Evolutionary conservation across 2,329 filamentous ascomycete species (phyloP), one percentile per base, ranked within the genome.

Genomic region (Incumbomyces delicatus): DNA sequence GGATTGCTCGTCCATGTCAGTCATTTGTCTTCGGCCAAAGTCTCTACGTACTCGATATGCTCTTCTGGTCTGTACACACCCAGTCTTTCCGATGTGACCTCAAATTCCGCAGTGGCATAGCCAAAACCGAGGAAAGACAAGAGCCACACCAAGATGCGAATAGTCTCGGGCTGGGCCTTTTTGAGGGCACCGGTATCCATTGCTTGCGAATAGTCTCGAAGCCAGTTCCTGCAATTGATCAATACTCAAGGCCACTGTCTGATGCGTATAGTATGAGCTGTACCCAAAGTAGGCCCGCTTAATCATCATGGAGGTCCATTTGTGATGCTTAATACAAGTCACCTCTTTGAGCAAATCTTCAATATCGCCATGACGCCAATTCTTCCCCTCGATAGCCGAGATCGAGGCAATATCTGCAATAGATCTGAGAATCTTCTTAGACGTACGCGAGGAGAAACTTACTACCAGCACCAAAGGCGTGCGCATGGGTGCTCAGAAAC

Each of bases 41-140:
- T 52, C 27, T n/a, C n/a, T 22, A 43, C 65, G 41, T 53, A 71
- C 68, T 71, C 68, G 41, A 71, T 73, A 56, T 73, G 70, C 50
- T 73, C 70, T 60, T 90, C 86, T 0, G 86, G 84, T 29, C 86
- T 77, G 64, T 92, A 92, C 52, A 85, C 81, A 20, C 86, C 86
- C 16, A 92, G 73, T 31, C 85, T 77, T 51, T 90, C 85, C 34
- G 83, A 77, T 1, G 85, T 90, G 38, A 90, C 85, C 59, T 90
- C 86, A 57, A 88, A 92, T 60, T 90, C 86, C 39, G 77, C 83
- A 1, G 86, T 90, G n/a, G 85, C 86, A 66, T 88, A 90, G 31
- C 86, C 86, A 63, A 88, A 87, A 32, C 80, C 79, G 65, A 90
- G 73, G 64, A 90, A 90, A 1, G 83, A 86, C 20, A 92, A 73